Base-by-base conservation (phyloP, 495 filamentous ascomycete genomes). In the Lasiosphaeriaceae sp. region DNA sequence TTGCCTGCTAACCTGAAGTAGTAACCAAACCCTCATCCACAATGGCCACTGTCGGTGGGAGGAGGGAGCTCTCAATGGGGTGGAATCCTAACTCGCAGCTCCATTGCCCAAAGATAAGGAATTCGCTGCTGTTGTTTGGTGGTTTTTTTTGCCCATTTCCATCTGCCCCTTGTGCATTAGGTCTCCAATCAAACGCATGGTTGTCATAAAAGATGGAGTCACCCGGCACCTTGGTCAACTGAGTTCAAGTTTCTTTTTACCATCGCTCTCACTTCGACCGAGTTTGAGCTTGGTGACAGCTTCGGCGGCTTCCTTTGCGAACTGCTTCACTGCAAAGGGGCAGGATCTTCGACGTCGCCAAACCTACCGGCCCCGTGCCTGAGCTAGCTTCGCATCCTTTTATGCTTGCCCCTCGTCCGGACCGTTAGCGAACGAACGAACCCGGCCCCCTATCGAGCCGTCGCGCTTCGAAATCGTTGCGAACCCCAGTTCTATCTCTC, bases 71-170 rank as follows among this genome's bases (percentile, higher is more conserved):
- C 48, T 11, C 22, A 19, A 51, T 51, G 22, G 24, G 39, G 52
- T 31, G 26, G 26, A 31, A 31, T 31, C 26, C 26, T 31, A 31
- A 31, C 26, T 35, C 14, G 22, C 24, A 52, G 46, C 49, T 65
- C 59, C 52, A 58, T 49, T 55, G 52, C 48, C 47, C 58, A 68
- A 50, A 67, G 66, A 69, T 69, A 69, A 69, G 58, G 55, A 64
- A 50, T 64, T 31, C 9, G 9, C 3, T 31, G n/a, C 26, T 3
- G 9, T 63, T 58, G 47, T 48, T 35, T 50, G 41, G 45, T n/a
- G n/a, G 35, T n/a, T 50, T 56, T 35, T 59, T 44, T 39, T 43
- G 41, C 35, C 56, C 45, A 31, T 50, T 31, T 48, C 35, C 49
- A 34, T 59, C 41, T 47, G 31, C 23, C 34, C 23, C 16, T 20